These are phyloP conservation scores for Iberis amara DNA, from an alignment of 441 rosid species.

Conservation along the genomic window DNA sequence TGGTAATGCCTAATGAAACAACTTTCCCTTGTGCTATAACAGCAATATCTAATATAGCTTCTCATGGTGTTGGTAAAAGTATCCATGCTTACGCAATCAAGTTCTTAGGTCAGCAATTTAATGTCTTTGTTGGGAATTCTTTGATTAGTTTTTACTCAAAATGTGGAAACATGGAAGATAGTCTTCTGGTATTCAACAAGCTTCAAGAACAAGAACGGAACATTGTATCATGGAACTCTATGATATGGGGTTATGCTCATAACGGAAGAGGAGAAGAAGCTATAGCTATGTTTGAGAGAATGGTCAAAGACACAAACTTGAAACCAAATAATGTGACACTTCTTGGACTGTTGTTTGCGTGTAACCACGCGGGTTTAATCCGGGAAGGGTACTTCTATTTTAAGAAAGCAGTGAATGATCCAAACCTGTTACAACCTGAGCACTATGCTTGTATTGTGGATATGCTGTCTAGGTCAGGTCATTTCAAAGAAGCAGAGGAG, in stretches of 20 bases:
- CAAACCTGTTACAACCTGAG: constrained; percentile 42
- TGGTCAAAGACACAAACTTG: constrained; percentile 35
- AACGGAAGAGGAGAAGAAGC: constrained; percentile 74
- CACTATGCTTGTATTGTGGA: constrained; percentile 84
- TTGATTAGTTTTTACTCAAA: constrained; percentile 69
- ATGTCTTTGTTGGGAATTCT: constrained; percentile 53
- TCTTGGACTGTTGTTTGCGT: constrained; percentile 69
- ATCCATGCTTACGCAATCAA: constrained; percentile 64
- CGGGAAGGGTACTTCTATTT: constrained; percentile 57
- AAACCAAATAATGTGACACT: constrained; percentile 58
- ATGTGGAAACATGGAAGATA: constrained; percentile 70
- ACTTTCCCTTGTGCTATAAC: constrained; percentile 51
- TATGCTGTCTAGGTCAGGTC: constrained; percentile 56
- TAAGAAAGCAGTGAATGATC: constrained; percentile 37
- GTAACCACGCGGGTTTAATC: constrained; percentile 74
- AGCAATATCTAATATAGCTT: constrained; percentile 62
- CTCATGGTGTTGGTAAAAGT: constrained; percentile 58
- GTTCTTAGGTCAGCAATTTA: constrained; percentile 34
- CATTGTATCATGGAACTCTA: constrained; percentile 65
- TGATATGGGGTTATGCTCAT: constrained; percentile 73
- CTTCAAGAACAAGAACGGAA: constrained; percentile 34
- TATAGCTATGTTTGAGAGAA: constrained; percentile 40
- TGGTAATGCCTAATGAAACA: constrained; percentile 41
- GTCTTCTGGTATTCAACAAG: constrained; percentile 46
- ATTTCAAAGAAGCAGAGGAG: constrained; percentile 50